Evolutionary conservation across 768 basidiomycete species (phyloP).

Genomic region (Mycena leptocephala): DNA sequence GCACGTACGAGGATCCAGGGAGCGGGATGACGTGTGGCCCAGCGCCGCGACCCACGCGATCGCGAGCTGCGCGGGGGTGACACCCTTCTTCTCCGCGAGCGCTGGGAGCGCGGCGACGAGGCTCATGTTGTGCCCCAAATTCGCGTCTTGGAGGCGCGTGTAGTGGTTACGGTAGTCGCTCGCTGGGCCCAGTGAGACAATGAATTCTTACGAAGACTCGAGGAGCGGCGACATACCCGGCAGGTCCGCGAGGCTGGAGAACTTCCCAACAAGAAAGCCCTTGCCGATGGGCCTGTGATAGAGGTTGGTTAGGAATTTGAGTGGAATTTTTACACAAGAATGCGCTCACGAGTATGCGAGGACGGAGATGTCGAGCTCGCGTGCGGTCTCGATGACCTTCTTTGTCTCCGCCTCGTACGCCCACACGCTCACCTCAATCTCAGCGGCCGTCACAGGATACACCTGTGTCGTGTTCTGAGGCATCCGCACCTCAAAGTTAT

Average conservation of each 20-base stretch:
- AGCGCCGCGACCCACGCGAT: constrained; percentile 61
- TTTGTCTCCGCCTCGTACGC: constrained; percentile 68
- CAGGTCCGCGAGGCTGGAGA: background rate
- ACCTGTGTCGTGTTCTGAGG: background rate
- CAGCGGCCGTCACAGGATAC: background rate
- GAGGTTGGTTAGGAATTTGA: too few species aligned
- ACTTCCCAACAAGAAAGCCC: background rate
- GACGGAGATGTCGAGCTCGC: constrained; percentile 54
- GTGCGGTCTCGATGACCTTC: constrained; percentile 69
- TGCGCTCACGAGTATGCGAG: background rate
- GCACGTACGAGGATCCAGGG: constrained; percentile 60
- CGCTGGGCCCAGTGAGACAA: constrained; percentile 34
- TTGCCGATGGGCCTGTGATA: constrained; percentile 1
- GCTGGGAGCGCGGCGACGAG: constrained; percentile 57
- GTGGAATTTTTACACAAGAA: background rate
- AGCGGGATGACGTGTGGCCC: constrained; percentile 65
- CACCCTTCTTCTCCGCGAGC: constrained; percentile 59
- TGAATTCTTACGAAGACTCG: too few species aligned
- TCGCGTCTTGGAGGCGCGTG: constrained; percentile 64
- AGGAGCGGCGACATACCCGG: background rate
- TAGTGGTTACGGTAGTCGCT: constrained; percentile 54
- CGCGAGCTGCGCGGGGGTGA: constrained; percentile 59
- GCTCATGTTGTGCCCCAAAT: constrained; percentile 58
- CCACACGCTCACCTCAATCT: constrained; percentile 54
- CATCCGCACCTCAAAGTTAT: background rate